These are phyloP conservation scores for Cyclanthera cordifolia DNA, from an alignment of 306 rosid species.

Conservation along the genomic window DNA sequence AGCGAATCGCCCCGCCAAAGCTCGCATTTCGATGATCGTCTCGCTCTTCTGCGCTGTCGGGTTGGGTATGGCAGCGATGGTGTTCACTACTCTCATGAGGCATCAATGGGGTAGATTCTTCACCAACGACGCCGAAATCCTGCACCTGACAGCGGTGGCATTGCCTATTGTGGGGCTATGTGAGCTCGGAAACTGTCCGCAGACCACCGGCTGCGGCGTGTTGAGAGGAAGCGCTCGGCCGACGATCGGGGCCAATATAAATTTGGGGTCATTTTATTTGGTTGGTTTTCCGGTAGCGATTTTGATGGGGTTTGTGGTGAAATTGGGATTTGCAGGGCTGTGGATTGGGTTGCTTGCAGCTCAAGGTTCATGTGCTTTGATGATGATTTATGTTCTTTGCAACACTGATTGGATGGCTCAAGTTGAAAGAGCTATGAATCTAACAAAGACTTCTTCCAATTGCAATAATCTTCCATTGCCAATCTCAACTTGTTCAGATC, in stretches of 20 bases:
- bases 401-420: conserved; percentile 67
- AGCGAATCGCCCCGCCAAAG: conserved; percentile 60
- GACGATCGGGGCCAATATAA: conserved; percentile 71
- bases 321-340: conserved; percentile 70
- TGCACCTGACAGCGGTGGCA: conserved; percentile 58
- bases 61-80: conserved; percentile 55
- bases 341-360: conserved; percentile 98
- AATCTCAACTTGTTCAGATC: no score
- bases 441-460: conserved; percentile 23
- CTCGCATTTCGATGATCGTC: conserved; percentile 65
- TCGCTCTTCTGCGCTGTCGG: conserved; percentile 41
- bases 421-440: conserved; percentile 44
- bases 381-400: conserved; percentile 63
- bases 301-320: conserved; percentile 43
- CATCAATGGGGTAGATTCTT: conserved; percentile 74
- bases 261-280: conserved; percentile 69
- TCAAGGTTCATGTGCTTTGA: conserved; percentile 63
- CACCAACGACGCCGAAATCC: conserved; percentile 49
- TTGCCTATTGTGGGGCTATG: conserved; percentile 76
- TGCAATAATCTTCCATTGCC: no score
- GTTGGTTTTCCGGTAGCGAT: conserved; percentile 88
- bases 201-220: conserved; percentile 86
- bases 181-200: conserved; percentile 95
- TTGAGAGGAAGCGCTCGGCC: conserved; percentile 84
- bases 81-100: conserved; percentile 54